Conservation (phyloP, 1,139 yeast genomes). For the Sugiyamaella japonica region DNA sequence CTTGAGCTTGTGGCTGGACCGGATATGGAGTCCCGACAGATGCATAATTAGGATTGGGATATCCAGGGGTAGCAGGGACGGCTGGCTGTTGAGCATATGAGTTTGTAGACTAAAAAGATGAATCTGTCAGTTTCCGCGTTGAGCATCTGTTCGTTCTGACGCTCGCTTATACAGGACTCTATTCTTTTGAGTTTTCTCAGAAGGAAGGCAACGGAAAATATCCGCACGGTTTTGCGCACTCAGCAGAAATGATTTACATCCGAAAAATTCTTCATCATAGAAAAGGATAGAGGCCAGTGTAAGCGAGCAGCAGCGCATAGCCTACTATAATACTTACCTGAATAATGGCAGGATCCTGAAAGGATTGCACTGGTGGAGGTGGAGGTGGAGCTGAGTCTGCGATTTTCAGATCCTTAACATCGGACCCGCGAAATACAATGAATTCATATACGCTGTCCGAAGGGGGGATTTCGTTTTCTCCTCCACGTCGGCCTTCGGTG, state of each 20-base stretch:
- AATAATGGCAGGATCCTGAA: conserved; percentile 39
- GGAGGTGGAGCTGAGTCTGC: conserved; percentile 52
- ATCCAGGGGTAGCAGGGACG: conserved; percentile 4
- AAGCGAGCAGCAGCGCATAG: background rate
- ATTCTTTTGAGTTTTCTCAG: conserved; percentile 33
- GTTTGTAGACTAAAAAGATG: conserved; percentile 7
- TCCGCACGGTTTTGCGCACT: conserved; percentile 42
- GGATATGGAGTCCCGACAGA: conserved; percentile 3
- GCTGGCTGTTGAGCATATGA: conserved; percentile 6
- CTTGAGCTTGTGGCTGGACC: conserved; percentile 12
- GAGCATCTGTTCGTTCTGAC: background rate
- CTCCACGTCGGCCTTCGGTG: conserved; percentile 86
- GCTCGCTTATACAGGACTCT: background rate
- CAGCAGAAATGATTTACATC: conserved; percentile 35
- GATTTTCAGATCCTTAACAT: conserved; percentile 85
- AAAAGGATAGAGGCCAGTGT: background rate
- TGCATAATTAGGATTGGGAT: conserved; percentile 17
- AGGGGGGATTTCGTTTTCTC: conserved; percentile 71
- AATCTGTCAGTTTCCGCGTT: background rate
- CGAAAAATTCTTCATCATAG: conserved; percentile 37
- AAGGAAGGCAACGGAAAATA: conserved; percentile 48
- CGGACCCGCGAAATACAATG: conserved; percentile 88
- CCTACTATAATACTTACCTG: conserved; percentile 36
- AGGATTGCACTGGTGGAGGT: conserved; percentile 22
- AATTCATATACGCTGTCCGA: conserved; percentile 70